These are phyloP conservation scores for Tylopilus rubrobrunneus DNA, from an alignment of 768 basidiomycete species.

Conservation along the genomic window DNA sequence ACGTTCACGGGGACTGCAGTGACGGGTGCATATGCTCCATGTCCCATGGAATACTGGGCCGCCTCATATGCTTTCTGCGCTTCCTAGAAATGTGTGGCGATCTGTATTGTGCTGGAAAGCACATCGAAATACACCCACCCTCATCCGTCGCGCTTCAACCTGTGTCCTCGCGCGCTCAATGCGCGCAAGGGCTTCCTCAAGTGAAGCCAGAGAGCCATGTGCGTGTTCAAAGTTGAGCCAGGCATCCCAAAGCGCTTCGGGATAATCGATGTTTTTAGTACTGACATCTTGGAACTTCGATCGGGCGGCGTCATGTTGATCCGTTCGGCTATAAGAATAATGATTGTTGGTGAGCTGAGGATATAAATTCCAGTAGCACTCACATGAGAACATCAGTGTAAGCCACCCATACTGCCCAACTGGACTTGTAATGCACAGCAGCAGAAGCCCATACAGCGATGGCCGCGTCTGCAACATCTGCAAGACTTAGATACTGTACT, in stretches of 20 bases:
- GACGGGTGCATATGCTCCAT: conserved; percentile 34
- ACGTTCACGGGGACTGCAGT: conserved; percentile 13
- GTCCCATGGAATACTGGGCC: conserved; percentile 43
- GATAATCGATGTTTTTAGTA: conserved; percentile 84
- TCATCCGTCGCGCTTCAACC: conserved; percentile 58
- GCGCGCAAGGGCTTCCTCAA: conserved; percentile 59
- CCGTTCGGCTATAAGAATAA: conserved; percentile 40
- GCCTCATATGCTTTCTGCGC: conserved; percentile 57
- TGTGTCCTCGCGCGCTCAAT: conserved; percentile 62
- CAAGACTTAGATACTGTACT: conserved; percentile 44
- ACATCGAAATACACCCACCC: conserved; percentile 38
- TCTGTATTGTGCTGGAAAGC: neutral
- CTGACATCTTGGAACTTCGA: conserved; percentile 63
- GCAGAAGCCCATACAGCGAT: conserved; percentile 63
- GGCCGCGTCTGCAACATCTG: conserved; percentile 49
- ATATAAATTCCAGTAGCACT: conserved; percentile 19
- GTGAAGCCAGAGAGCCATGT: conserved; percentile 66
- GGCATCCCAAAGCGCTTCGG: conserved; percentile 89
- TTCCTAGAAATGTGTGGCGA: conserved; percentile 39
- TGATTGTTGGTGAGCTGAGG: neutral
- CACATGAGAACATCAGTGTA: conserved; percentile 76
- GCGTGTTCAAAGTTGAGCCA: conserved; percentile 87
- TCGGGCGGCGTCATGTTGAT: conserved; percentile 58
- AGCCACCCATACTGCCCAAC: conserved; percentile 70
- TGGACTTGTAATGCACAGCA: conserved; percentile 62